phyloP scores from a whole-genome alignment of 345 rosid species.

The Leavenworthia alabamica region DNA sequence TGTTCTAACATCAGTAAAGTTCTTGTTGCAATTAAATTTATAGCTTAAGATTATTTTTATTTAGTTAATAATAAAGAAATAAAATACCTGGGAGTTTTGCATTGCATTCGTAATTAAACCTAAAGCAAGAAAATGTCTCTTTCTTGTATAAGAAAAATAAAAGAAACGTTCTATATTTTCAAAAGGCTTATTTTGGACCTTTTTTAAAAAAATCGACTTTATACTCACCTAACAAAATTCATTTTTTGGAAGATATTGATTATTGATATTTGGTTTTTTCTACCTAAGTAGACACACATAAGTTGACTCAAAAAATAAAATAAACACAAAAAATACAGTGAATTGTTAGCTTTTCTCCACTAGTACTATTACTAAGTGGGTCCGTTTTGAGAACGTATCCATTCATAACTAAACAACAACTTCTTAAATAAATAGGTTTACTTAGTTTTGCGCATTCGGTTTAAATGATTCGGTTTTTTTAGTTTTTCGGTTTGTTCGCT shows the following conservation, averaged over 20 bases:
- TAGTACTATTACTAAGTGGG: too few species aligned
- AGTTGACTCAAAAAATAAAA: background rate
- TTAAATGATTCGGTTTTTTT: too few species aligned
- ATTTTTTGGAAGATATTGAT: slow-evolving; percentile 13
- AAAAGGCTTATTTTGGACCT: slow-evolving; percentile 26
- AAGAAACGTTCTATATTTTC: slow-evolving; percentile 2
- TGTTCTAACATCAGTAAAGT: background rate
- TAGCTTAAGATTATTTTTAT: background rate
- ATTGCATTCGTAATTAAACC: background rate
- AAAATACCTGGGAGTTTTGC: background rate
- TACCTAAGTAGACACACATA: slow-evolving; percentile 7
- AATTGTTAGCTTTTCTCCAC: too few species aligned
- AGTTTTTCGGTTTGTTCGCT: too few species aligned
- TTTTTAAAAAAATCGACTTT: background rate
- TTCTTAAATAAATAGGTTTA: too few species aligned
- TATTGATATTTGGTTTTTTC: slow-evolving; percentile 17
- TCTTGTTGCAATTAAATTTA: background rate
- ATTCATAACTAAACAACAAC: too few species aligned
- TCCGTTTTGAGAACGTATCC: too few species aligned
- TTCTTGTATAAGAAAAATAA: background rate
- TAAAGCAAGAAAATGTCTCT: slow-evolving; percentile 2
- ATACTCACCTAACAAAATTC: slow-evolving; percentile 1
- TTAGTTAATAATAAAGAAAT: background rate
- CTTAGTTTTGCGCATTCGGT: too few species aligned
- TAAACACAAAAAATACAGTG: too few species aligned